Evolutionary conservation across 768 basidiomycete genomes (phyloP), one percentile per base, ranked within the genome.

Genomic region (Pulveroboletus sp.): DNA sequence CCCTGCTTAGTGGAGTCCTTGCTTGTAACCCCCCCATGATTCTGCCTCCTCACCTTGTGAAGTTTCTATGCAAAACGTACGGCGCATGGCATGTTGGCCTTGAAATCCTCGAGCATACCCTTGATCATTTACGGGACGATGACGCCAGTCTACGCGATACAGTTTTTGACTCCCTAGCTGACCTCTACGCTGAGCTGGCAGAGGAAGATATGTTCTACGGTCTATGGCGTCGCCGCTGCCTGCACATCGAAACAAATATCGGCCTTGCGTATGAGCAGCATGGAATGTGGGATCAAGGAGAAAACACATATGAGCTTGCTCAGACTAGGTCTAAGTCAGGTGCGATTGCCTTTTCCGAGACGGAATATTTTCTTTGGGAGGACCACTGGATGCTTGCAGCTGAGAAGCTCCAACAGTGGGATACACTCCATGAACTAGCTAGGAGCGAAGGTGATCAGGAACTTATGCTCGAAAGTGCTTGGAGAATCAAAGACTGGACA

Each of bases 171-270:
- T 90, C 96, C 1, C 76, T 99, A 28, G 88, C 92, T 14, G 96
- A 98, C 62, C 76, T 97, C 6, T 99, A 97, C 58, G 92, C 95
- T 1, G 96, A 99, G 63, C 71, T 99, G 39, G 85, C 83, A 3
- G 96, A 99, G 71, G 95, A 97, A 54, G 96, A 99, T 65, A 79
- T 96, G 70, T 96, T 97, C 66, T 94, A 99, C 63, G 96, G 96
- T 0, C 72, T 96, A 15, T 98, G 95, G 89, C 80, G 96, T 28
- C 82, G 88, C 40, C 89, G 96, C 9, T 86, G 84, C 40, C 77
- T 92, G n/a, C 89, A 91, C 57, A 68, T 77, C 3, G 96, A 99
- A 59, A 97, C 94, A 15, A 96, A 95, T 55, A 77, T 83, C 11
- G 89, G 84, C 3, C 73, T 94, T 21, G 82, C 91, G 3, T 93